These are phyloP conservation scores for Periconia digitata DNA, from an alignment of 2,329 filamentous ascomycete genomes.

Conservation along the genomic window DNA sequence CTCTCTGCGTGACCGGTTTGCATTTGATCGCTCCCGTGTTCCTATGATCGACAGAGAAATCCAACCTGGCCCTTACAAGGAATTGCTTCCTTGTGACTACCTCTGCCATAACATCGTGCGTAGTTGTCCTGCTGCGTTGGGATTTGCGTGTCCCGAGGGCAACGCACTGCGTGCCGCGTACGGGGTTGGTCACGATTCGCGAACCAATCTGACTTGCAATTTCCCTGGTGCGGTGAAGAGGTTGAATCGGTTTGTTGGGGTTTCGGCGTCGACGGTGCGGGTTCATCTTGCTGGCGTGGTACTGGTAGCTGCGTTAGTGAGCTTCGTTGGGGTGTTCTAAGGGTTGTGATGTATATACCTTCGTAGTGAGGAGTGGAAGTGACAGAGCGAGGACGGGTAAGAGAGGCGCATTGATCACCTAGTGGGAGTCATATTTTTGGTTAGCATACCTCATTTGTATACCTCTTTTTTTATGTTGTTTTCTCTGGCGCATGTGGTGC, in stretches of 20 bases:
- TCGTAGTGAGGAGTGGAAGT: too few species aligned
- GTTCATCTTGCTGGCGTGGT: slow-evolving; percentile 5
- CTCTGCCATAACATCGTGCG: slow-evolving; percentile 84
- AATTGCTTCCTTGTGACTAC: slow-evolving; percentile 84
- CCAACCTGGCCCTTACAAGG: slow-evolving; percentile 86
- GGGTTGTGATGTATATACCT: too few species aligned
- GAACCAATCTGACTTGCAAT: slow-evolving; percentile 38
- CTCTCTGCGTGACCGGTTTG: slow-evolving; percentile 31
- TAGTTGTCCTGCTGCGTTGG: slow-evolving; percentile 76
- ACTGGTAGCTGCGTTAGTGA: slow-evolving; percentile 10
- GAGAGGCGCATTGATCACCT: too few species aligned
- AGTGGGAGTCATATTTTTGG: too few species aligned
- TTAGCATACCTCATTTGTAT: too few species aligned
- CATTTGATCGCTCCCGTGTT: slow-evolving; percentile 66
- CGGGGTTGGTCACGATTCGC: slow-evolving; percentile 20
- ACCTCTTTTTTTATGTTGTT: too few species aligned
- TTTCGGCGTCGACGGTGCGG: slow-evolving; percentile 6
- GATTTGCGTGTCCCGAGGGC: slow-evolving; percentile 70
- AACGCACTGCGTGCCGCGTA: slow-evolving; percentile 22
- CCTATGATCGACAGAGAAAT: slow-evolving; percentile 70
- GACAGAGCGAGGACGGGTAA: too few species aligned
- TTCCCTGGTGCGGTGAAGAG: slow-evolving; percentile 46
- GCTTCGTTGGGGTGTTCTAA: slow-evolving; percentile 5
- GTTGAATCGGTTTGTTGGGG: slow-evolving; percentile 29
- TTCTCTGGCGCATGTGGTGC: too few species aligned